These are phyloP conservation scores for Umbelopsis sp. DNA, from an alignment of 192 early-diverging fungal genomes.

Conservation along the genomic window DNA sequence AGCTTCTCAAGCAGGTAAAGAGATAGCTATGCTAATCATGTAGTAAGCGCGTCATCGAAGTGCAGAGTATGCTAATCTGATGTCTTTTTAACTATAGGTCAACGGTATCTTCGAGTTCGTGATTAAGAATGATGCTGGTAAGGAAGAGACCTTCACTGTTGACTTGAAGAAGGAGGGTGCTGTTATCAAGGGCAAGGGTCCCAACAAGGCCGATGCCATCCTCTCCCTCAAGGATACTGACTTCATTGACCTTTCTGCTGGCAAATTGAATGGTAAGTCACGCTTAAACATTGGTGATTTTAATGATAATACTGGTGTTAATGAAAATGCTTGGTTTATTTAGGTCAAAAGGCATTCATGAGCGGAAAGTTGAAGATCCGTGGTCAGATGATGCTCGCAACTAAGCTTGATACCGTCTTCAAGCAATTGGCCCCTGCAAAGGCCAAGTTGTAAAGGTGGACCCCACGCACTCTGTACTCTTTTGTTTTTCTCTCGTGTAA, in stretches of 20 bases:
- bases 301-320: neutral
- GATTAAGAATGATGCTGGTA: constrained; percentile 70
- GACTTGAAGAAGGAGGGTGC: constrained; percentile 79
- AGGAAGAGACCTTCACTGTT: constrained; percentile 78
- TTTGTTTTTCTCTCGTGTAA: neutral
- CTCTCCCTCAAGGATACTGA: constrained; percentile 74
- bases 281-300: neutral
- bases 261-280: constrained; percentile 79
- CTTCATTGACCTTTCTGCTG: constrained; percentile 82
- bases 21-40: neutral
- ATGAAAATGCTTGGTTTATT: neutral
- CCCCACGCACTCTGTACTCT: neutral
- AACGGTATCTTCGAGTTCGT: constrained; percentile 91
- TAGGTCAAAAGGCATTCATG: constrained; percentile 90
- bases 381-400: constrained; percentile 74
- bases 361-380: constrained; percentile 86
- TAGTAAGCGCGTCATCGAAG: neutral
- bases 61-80: no score
- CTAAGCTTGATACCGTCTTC: constrained; percentile 70
- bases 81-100: constrained; percentile 25
- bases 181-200: constrained; percentile 56
- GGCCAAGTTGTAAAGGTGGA: constrained; percentile 66
- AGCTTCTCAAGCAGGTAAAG: constrained; percentile 61
- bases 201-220: constrained; percentile 71
- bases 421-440: constrained; percentile 55